Evolutionary conservation across 2,329 filamentous ascomycete species (phyloP).

Genomic region (Colletotrichum aenigma): DNA sequence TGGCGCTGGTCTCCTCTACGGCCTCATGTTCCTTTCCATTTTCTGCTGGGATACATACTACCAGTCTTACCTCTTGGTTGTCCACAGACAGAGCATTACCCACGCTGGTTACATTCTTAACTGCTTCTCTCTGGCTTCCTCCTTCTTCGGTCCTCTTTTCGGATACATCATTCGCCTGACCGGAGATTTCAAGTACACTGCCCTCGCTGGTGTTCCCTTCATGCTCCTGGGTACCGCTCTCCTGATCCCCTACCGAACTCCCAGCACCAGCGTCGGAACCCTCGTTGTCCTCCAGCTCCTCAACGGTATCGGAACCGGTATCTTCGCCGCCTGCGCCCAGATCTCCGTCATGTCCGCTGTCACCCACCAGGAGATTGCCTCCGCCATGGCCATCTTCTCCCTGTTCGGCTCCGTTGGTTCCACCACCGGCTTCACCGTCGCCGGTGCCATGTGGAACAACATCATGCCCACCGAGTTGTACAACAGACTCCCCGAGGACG

Average conservation of each 20-base stretch:
- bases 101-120: conserved; percentile 35
- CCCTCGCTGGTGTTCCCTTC: conserved; percentile 37
- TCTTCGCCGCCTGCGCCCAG: conserved; percentile 40
- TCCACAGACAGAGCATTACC: conserved; percentile 31
- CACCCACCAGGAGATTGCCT: conserved; percentile 35
- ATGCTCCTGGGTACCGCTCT: conserved; percentile 30
- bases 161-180: conserved; percentile 38
- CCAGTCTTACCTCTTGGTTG: conserved; percentile 43
- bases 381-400: conserved; percentile 34
- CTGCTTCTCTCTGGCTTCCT: conserved; percentile 39
- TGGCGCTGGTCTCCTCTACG: conserved; percentile 27
- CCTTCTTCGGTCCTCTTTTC: conserved; percentile 41
- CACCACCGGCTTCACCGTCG: conserved; percentile 34
- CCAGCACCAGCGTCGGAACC: conserved; percentile 33
- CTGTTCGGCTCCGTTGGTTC: conserved; percentile 35
- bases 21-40: conserved; percentile 30
- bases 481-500: conserved; percentile 40
- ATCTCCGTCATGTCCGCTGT: conserved; percentile 36
- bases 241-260: conserved; percentile 39
- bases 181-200: conserved; percentile 35
- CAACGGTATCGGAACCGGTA: conserved; percentile 37
- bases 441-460: conserved; percentile 37
- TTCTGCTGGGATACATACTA: conserved; percentile 44
- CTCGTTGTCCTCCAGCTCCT: conserved; percentile 43
- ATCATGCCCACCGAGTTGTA: conserved; percentile 41